Evolutionary conservation across 108 stramenopile species (phyloP), one percentile per base, ranked within the genome.

Genomic region (Cyclostephanos invisitatus): DNA sequence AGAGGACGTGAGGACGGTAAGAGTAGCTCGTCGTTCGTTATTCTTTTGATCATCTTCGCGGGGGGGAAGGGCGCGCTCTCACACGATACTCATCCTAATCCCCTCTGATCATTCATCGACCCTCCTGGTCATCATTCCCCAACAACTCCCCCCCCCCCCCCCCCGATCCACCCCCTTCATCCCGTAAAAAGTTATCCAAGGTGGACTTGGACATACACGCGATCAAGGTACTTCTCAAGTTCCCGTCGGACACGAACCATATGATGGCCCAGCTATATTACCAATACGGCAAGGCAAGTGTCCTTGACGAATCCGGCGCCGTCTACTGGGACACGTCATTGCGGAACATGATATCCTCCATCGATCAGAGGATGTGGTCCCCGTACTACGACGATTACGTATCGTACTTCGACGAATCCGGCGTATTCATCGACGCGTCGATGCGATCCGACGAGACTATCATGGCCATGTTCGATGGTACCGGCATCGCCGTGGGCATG

Each of bases 131-230:
- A n/a, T n/a, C n/a, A n/a, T n/a, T n/a, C n/a, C n/a, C n/a, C n/a
- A n/a, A n/a, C n/a, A n/a, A n/a, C 17, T 18, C 1, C 37, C 32
- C 2, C 24, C 5, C 27, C 25, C 24, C 36, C 22, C 36, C 9
- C 25, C 2, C 27, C 28, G 11, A 5, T 29, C 48, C 3, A n/a
- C n/a, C n/a, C n/a, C n/a, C n/a, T n/a, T n/a, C n/a, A n/a, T n/a
- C n/a, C n/a, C n/a, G n/a, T n/a, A n/a, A n/a, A 49, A 48, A 72
- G 70, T 8, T 72, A 6, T 82, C 81, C 15, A 82, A 82, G 54
- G 46, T 83, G 5, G 93, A 94, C 68, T 72, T 94, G 75, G 93
- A 94, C 74, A 76, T 94, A 51, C 40, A 70, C 21, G 80, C 80
- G 1, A 67, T 81, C 24, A 46, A 54, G 20, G 36, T 74, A 37